Percentiles rank a stretch among this genome's conserved stretches.
phyloP scores from a whole-genome alignment of 352 stramenopile genomes.

The Phytophthora lateralis region DNA sequence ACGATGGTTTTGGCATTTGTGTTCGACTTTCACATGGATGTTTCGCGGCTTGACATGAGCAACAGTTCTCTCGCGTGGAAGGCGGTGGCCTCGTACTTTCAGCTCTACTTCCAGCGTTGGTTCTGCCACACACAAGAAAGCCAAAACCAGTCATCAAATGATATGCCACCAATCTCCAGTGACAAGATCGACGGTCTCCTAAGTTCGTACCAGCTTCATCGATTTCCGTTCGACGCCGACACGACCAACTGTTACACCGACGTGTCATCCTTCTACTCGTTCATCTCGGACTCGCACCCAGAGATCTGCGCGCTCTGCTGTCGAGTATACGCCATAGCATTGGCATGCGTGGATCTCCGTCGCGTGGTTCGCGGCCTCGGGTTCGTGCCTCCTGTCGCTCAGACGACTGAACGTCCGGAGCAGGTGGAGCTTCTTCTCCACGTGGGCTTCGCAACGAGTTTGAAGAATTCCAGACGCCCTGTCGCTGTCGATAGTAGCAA shows the following conservation, averaged over 20 bases:
- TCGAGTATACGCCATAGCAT: slow-evolving; percentile 69
- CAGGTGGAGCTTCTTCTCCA: slow-evolving; percentile 69
- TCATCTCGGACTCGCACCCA: slow-evolving; percentile 78
- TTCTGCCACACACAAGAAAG: slow-evolving; percentile 42
- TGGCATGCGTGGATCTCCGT: slow-evolving; percentile 62
- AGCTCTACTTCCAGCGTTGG: slow-evolving; percentile 73
- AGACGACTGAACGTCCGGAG: slow-evolving; percentile 51
- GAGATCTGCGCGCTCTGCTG: slow-evolving; percentile 84
- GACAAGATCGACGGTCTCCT: slow-evolving; percentile 57
- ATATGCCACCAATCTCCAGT: slow-evolving; percentile 30
- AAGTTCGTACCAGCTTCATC: slow-evolving; percentile 61
- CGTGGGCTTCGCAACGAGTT: slow-evolving; percentile 67
- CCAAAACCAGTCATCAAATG: slow-evolving; percentile 5
- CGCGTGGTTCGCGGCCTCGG: slow-evolving; percentile 66
- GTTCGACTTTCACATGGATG: slow-evolving; percentile 83
- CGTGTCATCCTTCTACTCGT: slow-evolving; percentile 87
- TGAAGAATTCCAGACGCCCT: slow-evolving; percentile 35
- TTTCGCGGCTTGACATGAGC: slow-evolving; percentile 54
- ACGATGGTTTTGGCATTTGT: slow-evolving; percentile 78
- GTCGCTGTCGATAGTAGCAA: not conserved
- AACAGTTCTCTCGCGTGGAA: slow-evolving; percentile 57
- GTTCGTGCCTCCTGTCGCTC: slow-evolving; percentile 56
- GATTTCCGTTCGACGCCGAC: slow-evolving; percentile 76
- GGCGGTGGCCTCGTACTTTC: slow-evolving; percentile 64
- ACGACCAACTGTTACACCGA: slow-evolving; percentile 80